Evolutionary conservation across 208 protist genomes (phyloP).

Genomic region (Leishmania gerbilli): DNA sequence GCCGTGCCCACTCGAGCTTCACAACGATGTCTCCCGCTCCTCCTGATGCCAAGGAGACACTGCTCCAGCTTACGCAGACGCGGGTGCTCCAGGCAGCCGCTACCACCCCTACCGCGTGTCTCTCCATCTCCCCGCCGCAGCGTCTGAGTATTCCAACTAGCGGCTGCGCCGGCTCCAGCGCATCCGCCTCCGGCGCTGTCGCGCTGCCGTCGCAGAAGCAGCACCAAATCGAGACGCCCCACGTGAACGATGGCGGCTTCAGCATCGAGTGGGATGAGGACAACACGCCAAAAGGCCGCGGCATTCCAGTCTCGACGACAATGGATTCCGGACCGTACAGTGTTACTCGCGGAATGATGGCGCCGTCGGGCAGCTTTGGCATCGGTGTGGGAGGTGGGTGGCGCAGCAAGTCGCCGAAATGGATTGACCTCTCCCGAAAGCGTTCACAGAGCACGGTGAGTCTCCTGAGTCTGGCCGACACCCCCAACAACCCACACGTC

Average conservation of each 20-base stretch:
- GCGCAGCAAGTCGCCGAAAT: slow-evolving; percentile 2
- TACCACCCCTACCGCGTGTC: not conserved
- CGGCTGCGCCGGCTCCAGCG: not conserved
- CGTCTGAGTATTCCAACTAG: not conserved
- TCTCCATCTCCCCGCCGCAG: not conserved
- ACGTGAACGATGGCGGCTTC: slow-evolving; percentile 13
- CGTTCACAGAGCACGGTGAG: slow-evolving; percentile 9
- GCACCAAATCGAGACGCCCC: not conserved
- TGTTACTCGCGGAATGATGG: not conserved
- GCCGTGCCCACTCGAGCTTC: not conserved
- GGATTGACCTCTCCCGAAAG: not conserved
- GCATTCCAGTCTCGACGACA: not conserved
- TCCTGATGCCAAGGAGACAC: not conserved
- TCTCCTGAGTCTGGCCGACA: slow-evolving; percentile 11
- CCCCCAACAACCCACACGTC: not conserved
- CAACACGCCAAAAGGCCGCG: not conserved
- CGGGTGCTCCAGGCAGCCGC: not conserved
- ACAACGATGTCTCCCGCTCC: not conserved
- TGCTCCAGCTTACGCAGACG: not conserved
- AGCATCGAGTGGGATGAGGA: slow-evolving; percentile 13
- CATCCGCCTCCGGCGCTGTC: not conserved
- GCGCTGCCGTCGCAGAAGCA: not conserved
- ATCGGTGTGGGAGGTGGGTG: not conserved
- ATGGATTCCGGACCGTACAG: too few relatives aligned
- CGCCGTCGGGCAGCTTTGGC: not conserved